These are phyloP conservation scores for Penicillium psychrofluorescens DNA, from an alignment of 495 filamentous ascomycete species.

Conservation along the genomic window DNA sequence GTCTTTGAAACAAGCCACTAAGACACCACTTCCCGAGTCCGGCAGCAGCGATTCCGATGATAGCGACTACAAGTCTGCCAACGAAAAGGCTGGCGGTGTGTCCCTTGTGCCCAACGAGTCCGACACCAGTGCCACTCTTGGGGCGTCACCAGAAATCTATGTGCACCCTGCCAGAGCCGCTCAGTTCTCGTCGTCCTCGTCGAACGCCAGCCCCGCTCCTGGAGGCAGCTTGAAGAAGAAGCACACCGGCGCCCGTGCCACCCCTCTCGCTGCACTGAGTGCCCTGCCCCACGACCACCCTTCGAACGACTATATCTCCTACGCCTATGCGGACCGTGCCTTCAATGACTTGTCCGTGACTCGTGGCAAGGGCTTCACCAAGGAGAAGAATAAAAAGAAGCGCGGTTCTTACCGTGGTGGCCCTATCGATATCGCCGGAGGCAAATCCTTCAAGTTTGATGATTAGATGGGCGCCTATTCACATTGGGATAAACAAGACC, in stretches of 20 bases:
- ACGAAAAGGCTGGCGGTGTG: conserved; percentile 14
- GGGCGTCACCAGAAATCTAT: conserved; percentile 22
- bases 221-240: conserved; percentile 45
- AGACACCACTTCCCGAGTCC: conserved; percentile 45
- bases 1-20: conserved; percentile 41
- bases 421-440: conserved; percentile 60
- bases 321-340: conserved; percentile 84
- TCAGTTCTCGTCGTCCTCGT: conserved; percentile 26
- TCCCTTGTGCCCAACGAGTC: conserved; percentile 9
- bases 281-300: conserved; percentile 36
- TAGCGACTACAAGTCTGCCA: conserved; percentile 15
- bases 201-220: conserved; percentile 37
- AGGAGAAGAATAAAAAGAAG: conserved; percentile 98
- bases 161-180: conserved; percentile 13
- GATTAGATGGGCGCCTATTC: conserved; percentile 40
- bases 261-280: conserved; percentile 42
- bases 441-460: conserved; percentile 80
- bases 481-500: no score
- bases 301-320: conserved; percentile 67
- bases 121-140: conserved; percentile 25
- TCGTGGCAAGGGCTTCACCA: conserved; percentile 95
- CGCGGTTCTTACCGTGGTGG: conserved; percentile 83
- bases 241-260: conserved; percentile 37
- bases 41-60: conserved; percentile 20
- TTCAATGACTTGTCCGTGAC: conserved; percentile 82